phyloP scores from a whole-genome alignment of 305 asterid species.

The Ilex paraguariensis region DNA sequence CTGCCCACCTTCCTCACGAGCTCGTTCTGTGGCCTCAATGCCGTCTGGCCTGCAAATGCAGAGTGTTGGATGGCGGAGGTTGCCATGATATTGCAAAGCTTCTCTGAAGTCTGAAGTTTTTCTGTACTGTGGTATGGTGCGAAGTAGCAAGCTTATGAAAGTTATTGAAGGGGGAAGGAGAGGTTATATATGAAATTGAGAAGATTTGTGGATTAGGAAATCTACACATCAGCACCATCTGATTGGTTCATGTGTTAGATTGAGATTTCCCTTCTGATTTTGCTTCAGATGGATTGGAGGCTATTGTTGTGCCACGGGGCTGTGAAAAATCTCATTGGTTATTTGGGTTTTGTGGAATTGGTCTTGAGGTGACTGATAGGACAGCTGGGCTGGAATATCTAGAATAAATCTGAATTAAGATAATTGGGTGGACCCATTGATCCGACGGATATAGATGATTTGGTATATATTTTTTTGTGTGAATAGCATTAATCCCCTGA shows the following conservation, averaged over 20 bases:
- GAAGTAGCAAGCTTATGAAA: neutral
- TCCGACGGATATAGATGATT: no score
- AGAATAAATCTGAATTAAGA: no score
- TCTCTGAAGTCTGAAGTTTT: neutral
- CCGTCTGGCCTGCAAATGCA: conserved; percentile 68
- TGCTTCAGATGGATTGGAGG: no score
- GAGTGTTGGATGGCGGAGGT: conserved; percentile 75
- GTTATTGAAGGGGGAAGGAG: neutral
- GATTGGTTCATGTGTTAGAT: conserved; percentile 46
- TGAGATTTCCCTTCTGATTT: conserved; percentile 30
- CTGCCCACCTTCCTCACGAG: conserved; percentile 50
- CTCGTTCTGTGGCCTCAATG: conserved; percentile 60
- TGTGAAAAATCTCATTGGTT: no score
- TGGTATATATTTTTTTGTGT: no score
- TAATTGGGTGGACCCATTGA: no score
- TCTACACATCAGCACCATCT: conserved; percentile 31
- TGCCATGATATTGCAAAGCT: conserved; percentile 35
- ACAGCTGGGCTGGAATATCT: no score
- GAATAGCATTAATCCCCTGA: no score
- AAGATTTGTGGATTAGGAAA: conserved; percentile 34
- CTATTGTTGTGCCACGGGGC: no score
- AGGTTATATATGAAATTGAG: conserved; percentile 20
- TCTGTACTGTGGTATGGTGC: neutral
- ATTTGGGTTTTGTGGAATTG: no score
- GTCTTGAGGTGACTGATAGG: no score